Percentiles rank a stretch among this genome's conserved stretches.
Evolutionary conservation across 768 basidiomycete species (phyloP).

Genomic region (Paxillus rubicundulus): DNA sequence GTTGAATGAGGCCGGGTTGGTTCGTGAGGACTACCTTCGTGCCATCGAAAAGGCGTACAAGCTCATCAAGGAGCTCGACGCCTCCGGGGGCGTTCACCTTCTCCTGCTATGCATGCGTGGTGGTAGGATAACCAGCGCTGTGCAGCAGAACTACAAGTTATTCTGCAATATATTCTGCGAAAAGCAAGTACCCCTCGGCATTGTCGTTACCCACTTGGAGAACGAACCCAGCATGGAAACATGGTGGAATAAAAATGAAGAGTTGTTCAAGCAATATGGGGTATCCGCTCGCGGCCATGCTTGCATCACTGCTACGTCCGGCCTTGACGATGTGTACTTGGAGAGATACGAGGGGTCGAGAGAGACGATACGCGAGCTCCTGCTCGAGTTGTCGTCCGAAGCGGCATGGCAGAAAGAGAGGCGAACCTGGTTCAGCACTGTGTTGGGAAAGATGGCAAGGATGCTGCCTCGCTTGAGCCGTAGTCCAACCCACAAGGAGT

Average conservation of each 20-base stretch:
- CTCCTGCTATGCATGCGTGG: constrained; percentile 40
- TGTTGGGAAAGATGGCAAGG: constrained; percentile 21
- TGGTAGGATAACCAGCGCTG: constrained; percentile 35
- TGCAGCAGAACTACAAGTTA: constrained; percentile 38
- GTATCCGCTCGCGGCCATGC: constrained; percentile 36
- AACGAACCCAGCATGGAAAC: constrained; percentile 31
- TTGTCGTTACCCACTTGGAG: constrained; percentile 42
- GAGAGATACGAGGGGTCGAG: constrained; percentile 33
- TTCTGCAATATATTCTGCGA: constrained; percentile 41
- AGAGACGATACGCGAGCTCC: constrained; percentile 17
- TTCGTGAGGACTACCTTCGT: constrained; percentile 16
- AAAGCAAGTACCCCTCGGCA: constrained; percentile 33
- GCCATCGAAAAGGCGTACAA: constrained; percentile 30
- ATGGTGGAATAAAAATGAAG: constrained; percentile 41
- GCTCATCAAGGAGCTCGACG: constrained; percentile 33
- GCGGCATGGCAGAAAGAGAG: constrained; percentile 19
- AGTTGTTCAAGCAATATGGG: constrained; percentile 25
- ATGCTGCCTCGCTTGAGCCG: constrained; percentile 10
- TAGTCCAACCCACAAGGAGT: constrained; percentile 4
- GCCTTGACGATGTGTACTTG: constrained; percentile 20
- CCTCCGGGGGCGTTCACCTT: constrained; percentile 36
- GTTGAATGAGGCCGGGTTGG: constrained; percentile 27
- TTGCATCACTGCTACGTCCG: constrained; percentile 38
- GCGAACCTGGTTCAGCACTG: constrained; percentile 12
- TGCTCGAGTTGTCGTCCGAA: constrained; percentile 6